Percentiles rank a stretch among this genome's conserved stretches.
Evolutionary conservation across 306 rosid species (phyloP).

Genomic region (Sindora glabra): DNA sequence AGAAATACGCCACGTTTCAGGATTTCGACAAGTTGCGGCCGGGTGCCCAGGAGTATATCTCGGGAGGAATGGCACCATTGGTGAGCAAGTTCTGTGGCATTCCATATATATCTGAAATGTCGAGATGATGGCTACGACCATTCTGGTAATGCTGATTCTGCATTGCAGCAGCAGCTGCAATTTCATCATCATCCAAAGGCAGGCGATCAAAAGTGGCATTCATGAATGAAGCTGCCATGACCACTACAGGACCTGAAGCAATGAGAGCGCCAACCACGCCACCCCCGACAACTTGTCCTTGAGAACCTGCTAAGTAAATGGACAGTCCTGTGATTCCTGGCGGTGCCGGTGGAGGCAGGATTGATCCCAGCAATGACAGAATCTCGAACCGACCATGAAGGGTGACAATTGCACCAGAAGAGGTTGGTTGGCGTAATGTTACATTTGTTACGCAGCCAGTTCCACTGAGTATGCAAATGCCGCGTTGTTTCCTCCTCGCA

Average conservation of each 20-base stretch:
- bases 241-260: constrained; percentile 74
- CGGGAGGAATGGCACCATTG: constrained; percentile 53
- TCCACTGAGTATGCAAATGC: constrained; percentile 71
- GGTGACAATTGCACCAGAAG: constrained; percentile 63
- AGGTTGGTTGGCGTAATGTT: constrained; percentile 60
- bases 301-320: constrained; percentile 68
- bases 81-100: constrained; percentile 69
- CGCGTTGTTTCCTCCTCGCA: constrained; percentile 75
- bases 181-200: constrained; percentile 65
- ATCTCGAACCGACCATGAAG: constrained; percentile 80
- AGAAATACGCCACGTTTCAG: constrained; percentile 21
- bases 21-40: constrained; percentile 49
- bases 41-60: constrained; percentile 65
- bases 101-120: constrained; percentile 55
- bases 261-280: constrained; percentile 60
- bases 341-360: constrained; percentile 82
- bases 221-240: constrained; percentile 87
- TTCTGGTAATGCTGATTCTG: constrained; percentile 60
- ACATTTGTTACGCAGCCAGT: constrained; percentile 78
- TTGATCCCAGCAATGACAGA: constrained; percentile 61
- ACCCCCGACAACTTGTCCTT: constrained; percentile 85
- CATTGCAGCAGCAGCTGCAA: constrained; percentile 44
- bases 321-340: constrained; percentile 70
- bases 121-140: constrained; percentile 54
- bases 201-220: constrained; percentile 74